Conservation (phyloP, 2,329 filamentous ascomycete species). For the Diplodia intermedia region DNA sequence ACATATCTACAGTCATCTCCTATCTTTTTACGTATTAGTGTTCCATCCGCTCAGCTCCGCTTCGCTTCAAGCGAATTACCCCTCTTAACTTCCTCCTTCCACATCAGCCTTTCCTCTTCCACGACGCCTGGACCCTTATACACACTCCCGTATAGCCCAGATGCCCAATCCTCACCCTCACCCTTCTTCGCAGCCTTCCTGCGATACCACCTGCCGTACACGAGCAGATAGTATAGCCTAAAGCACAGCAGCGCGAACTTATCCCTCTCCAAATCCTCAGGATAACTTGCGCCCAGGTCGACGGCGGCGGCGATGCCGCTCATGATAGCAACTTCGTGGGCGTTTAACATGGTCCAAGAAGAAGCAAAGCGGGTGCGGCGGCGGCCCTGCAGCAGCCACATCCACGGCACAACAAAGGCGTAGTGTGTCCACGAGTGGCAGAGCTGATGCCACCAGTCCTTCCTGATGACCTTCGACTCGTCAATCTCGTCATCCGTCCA, state of each 20-base stretch:
- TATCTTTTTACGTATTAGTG: neutral
- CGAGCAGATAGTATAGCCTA: slow-evolving; percentile 66
- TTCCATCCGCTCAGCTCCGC: neutral
- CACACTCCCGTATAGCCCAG: slow-evolving; percentile 64
- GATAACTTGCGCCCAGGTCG: slow-evolving; percentile 69
- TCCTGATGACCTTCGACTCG: slow-evolving; percentile 65
- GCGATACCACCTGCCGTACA: slow-evolving; percentile 68
- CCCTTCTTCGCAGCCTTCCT: slow-evolving; percentile 53
- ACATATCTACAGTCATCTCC: neutral
- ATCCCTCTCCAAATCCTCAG: slow-evolving; percentile 67
- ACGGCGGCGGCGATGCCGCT: slow-evolving; percentile 75
- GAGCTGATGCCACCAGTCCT: slow-evolving; percentile 73
- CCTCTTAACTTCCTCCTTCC: slow-evolving; percentile 54
- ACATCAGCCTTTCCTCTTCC: slow-evolving; percentile 60
- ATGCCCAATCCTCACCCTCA: slow-evolving; percentile 63
- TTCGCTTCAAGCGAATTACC: slow-evolving; percentile 20
- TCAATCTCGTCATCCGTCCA: slow-evolving; percentile 68
- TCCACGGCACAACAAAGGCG: slow-evolving; percentile 69
- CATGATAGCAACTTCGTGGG: slow-evolving; percentile 74
- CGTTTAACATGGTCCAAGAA: slow-evolving; percentile 73
- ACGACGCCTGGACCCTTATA: slow-evolving; percentile 66
- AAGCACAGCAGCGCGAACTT: slow-evolving; percentile 67
- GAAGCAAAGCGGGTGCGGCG: slow-evolving; percentile 69
- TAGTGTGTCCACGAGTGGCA: slow-evolving; percentile 70
- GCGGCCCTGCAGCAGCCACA: slow-evolving; percentile 74